phyloP scores from a whole-genome alignment of 306 rosid genomes.

The Carpinus fangiana region DNA sequence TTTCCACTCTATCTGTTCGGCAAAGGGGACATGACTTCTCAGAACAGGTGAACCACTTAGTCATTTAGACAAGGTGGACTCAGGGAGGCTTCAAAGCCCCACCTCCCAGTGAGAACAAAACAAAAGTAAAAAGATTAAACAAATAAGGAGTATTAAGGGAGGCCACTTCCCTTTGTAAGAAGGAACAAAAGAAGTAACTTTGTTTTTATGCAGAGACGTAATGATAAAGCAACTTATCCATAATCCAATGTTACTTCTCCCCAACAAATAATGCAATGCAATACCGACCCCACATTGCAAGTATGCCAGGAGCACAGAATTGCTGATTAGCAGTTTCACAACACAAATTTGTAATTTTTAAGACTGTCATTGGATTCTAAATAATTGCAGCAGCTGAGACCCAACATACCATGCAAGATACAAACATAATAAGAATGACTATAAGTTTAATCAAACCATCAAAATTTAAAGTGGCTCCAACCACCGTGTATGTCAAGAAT shows the following conservation, averaged over 20 bases:
- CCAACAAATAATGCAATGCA: not conserved
- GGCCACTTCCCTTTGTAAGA: not conserved
- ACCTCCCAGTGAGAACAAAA: not conserved
- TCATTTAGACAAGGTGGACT: not conserved
- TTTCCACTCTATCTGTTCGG: not conserved
- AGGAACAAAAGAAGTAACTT: not conserved
- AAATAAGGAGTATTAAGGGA: not conserved
- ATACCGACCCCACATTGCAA: not conserved
- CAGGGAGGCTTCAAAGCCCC: not conserved
- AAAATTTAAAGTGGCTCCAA: not conserved
- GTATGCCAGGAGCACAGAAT: not conserved
- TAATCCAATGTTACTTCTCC: not conserved
- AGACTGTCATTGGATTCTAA: not conserved
- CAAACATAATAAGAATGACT: not conserved
- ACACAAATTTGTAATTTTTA: not conserved
- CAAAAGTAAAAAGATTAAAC: not conserved
- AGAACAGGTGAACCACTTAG: not conserved
- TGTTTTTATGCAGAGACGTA: not conserved
- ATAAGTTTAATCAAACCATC: not conserved
- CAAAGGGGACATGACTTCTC: not conserved
- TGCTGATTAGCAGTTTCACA: not conserved
- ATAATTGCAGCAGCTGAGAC: not conserved
- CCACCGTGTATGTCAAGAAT: not conserved
- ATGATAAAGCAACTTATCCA: not conserved
- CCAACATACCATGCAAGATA: not conserved